A percentile compares a stretch with the other conserved stretches of the same genome.
phyloP scores from a whole-genome alignment of 225 moss, liverwort and hornwort genomes.

The Neckera pumila region DNA sequence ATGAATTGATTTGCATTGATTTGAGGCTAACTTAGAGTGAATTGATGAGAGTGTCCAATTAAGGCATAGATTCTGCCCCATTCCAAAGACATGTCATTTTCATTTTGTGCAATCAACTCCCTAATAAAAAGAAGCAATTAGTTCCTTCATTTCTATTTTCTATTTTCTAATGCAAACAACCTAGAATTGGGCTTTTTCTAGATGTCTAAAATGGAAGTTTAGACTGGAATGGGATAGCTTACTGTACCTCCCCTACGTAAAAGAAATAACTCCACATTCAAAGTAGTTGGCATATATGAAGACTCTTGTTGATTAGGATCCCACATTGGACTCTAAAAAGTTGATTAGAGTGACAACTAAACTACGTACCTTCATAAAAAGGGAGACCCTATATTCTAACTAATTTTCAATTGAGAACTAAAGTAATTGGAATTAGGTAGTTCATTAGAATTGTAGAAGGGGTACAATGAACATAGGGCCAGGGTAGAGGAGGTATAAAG shows the following conservation, averaged over 20 bases:
- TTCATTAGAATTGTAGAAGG: background rate
- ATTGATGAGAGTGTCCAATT: background rate
- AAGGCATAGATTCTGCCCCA: background rate
- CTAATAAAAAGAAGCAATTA: too few species aligned
- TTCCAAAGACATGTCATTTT: background rate
- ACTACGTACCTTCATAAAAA: background rate
- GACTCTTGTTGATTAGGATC: fast-evolving
- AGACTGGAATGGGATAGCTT: background rate
- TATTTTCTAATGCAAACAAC: too few species aligned
- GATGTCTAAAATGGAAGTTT: background rate
- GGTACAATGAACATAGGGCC: fast-evolving
- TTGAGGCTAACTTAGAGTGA: background rate
- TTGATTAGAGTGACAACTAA: fast-evolving
- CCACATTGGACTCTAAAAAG: background rate
- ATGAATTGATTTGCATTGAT: background rate
- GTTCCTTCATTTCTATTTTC: background rate
- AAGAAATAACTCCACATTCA: background rate
- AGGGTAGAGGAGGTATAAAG: background rate
- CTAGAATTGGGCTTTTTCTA: too few species aligned
- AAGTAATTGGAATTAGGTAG: background rate
- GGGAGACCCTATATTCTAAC: background rate
- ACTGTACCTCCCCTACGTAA: too few species aligned
- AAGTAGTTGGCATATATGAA: background rate
- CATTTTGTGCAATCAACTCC: too few species aligned
- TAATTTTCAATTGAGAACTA: too few species aligned